Conservation (phyloP, 1,139 yeast species). For the Taphrina flavorubra region DNA sequence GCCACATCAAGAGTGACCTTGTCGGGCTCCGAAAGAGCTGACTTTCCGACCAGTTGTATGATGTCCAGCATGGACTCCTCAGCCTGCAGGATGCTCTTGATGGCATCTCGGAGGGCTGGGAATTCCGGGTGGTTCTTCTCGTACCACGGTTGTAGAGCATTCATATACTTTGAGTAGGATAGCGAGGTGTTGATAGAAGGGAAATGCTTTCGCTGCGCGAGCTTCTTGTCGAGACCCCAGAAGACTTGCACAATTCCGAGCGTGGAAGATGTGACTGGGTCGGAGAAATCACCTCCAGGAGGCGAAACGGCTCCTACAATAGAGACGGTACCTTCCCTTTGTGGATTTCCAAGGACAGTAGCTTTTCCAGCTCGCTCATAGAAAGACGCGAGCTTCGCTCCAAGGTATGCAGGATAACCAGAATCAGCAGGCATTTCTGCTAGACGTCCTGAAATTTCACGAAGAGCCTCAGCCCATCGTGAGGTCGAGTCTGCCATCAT, state of each 20-base stretch:
- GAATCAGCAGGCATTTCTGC: conserved; percentile 99
- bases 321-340: conserved; percentile 94
- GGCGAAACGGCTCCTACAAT: conserved; percentile 99
- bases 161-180: conserved; percentile 95
- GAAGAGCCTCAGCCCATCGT: conserved; percentile 99
- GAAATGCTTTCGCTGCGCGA: conserved; percentile 99
- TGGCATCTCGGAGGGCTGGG: conserved; percentile 85
- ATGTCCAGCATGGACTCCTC: conserved; percentile 95
- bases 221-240: conserved; percentile 99
- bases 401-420: conserved; percentile 99
- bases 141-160: conserved; percentile 81
- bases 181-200: conserved; percentile 96
- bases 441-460: conserved; percentile 99
- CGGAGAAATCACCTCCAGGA: conserved; percentile 99
- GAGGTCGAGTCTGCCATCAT: conserved; percentile 99
- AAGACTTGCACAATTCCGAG: conserved; percentile 98
- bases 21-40: conserved; percentile 94
- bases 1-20: conserved; percentile 96
- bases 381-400: conserved; percentile 97
- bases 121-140: conserved; percentile 87
- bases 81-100: conserved; percentile 91
- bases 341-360: conserved; percentile 92
- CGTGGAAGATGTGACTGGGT: conserved; percentile 97
- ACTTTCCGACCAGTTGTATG: conserved; percentile 97
- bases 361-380: conserved; percentile 99